Percentiles rank a stretch among this genome's conserved stretches.
Conservation (phyloP, 2,329 filamentous ascomycete species). For the Volutella citrinella region DNA sequence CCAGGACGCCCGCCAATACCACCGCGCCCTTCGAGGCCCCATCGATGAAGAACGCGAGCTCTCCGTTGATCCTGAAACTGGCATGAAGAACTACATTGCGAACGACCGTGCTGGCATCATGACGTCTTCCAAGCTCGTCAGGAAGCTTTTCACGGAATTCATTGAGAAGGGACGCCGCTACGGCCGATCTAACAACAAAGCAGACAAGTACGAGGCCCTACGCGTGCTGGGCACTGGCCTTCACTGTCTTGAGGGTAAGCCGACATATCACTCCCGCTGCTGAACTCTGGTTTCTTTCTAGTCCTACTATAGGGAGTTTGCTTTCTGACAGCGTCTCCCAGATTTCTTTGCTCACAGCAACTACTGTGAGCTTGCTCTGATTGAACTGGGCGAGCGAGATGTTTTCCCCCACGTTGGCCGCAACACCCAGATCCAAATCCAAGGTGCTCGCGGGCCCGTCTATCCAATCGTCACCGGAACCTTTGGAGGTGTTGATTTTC, state of each 20-base stretch:
- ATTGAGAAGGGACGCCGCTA: conserved; percentile 81
- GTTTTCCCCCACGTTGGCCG: conserved; percentile 87
- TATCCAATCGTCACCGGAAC: conserved; percentile 88
- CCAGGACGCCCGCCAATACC: conserved; percentile 77
- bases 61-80: conserved; percentile 69
- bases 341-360: conserved; percentile 94
- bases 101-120: conserved; percentile 76
- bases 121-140: conserved; percentile 76
- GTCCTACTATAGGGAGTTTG: too few species aligned
- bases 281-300: too few species aligned
- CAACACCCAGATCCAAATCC: conserved; percentile 66
- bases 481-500: conserved; percentile 91
- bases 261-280: too few species aligned
- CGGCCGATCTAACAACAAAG: conserved; percentile 50
- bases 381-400: conserved; percentile 77
- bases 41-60: conserved; percentile 78
- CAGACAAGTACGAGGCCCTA: conserved; percentile 84
- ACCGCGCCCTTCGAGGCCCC: conserved; percentile 75
- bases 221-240: conserved; percentile 82
- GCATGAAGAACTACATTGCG: conserved; percentile 93
- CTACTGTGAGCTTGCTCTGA: conserved; percentile 83
- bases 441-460: conserved; percentile 62
- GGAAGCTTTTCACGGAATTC: conserved; percentile 67
- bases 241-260: conserved; percentile 76
- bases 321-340: conserved; percentile 21